These are phyloP conservation scores for Incumbomyces lentus DNA, from an alignment of 2,329 filamentous ascomycete species.

Conservation along the genomic window DNA sequence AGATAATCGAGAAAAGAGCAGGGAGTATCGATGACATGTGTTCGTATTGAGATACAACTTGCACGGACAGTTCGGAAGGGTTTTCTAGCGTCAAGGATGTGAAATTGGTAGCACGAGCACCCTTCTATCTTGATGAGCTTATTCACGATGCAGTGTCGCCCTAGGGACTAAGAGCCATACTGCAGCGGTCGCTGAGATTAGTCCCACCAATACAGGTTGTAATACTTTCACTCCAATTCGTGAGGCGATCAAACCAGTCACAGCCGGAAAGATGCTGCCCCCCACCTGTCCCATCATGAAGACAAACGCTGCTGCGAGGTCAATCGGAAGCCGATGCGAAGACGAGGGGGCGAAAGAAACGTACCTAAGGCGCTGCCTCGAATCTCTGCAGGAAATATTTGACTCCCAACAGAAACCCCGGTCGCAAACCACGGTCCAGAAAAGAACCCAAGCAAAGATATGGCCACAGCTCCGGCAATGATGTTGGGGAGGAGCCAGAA, in stretches of 20 bases:
- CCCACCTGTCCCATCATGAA: conserved; percentile 46
- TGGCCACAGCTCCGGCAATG: conserved; percentile 58
- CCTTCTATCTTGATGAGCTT: neutral
- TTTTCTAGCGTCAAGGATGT: too few species aligned
- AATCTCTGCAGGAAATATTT: conserved; percentile 14
- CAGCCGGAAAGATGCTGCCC: conserved; percentile 35
- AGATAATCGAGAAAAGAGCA: too few species aligned
- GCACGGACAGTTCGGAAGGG: too few species aligned
- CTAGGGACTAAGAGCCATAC: neutral
- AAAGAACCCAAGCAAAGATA: conserved; percentile 63
- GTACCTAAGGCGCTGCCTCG: neutral
- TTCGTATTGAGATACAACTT: too few species aligned
- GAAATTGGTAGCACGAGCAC: too few species aligned
- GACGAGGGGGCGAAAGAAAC: conserved; percentile 11
- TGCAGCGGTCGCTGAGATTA: neutral
- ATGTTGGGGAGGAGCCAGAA: conserved; percentile 72
- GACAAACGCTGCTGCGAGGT: conserved; percentile 55
- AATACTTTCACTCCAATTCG: conserved; percentile 45
- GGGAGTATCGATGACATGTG: too few species aligned
- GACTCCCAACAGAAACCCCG: conserved; percentile 14
- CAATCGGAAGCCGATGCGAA: conserved; percentile 12
- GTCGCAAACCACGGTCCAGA: conserved; percentile 64
- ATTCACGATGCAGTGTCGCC: neutral
- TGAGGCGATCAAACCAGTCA: conserved; percentile 34
- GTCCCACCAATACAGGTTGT: conserved; percentile 40